Base-by-base conservation (phyloP, 768 basidiomycete species). In the Hemileccinum rubropunctum region DNA sequence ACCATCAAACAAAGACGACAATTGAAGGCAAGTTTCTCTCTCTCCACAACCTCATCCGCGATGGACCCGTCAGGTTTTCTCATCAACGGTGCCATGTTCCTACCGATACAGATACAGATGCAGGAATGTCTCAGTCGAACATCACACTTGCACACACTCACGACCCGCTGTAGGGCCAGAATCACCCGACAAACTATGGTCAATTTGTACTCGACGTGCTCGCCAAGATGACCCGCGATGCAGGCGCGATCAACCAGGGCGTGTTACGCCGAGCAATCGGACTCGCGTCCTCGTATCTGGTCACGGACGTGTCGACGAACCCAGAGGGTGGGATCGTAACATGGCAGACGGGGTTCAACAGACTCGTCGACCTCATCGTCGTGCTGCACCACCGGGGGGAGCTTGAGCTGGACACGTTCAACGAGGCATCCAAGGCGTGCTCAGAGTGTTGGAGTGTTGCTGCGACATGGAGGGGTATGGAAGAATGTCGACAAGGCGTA, bases 381-480 rank as follows among this genome's bases (percentile, higher is more conserved):
- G 84, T 79, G n/a, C 76, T 92, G 28, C 85, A 92, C 59, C 67
- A 71, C 27, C 74, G 79, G 45, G 72, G 75, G 20, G 86, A 88
- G 54, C 76, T 91, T 36, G 85, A 91, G 57, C 71, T 86, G n/a
- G 86, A 85, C 55, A 91, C 90, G 6, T 64, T 91, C 37, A 83
- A 81, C 59, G 81, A 78, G 36, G 86, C 86, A 1, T 63, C 64
- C 45, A 63, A 62, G 59, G 74, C 79, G 13, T 89, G 88, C 58
- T 86, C 85, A 15, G 90, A 92, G 62, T 89, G 88, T 64, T 92
- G 89, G 89, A 81, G 75, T 14, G 79, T 82, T 3, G 80, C 83
- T 0, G 81, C 79, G 0, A 78, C 80, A 17, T 91, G 86, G 85
- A 72, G 77, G 27, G 84, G 81, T 14, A 68, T 91, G 53, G 80